Evolutionary conservation across 2,329 filamentous ascomycete species (phyloP).

Genomic region (Talaromyces sp.): DNA sequence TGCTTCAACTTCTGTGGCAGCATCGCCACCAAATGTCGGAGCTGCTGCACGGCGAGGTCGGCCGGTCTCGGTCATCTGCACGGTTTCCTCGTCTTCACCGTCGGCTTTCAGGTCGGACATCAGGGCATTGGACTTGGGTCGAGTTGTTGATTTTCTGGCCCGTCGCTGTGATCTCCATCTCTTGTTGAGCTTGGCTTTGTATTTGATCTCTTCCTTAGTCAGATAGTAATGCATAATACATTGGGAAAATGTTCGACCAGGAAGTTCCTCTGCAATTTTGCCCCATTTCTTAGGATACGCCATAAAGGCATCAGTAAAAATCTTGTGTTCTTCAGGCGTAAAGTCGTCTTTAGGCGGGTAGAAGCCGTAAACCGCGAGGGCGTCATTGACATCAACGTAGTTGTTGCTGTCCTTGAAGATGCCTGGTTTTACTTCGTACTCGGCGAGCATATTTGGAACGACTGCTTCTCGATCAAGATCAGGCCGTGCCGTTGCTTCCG

Average conservation of each 20-base stretch:
- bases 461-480: constrained; percentile 42
- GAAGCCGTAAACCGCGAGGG: constrained; percentile 40
- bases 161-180: constrained; percentile 39
- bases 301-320: constrained; percentile 44
- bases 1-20: constrained; percentile 28
- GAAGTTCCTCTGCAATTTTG: constrained; percentile 43
- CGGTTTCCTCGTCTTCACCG: constrained; percentile 39
- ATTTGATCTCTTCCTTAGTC: constrained; percentile 45
- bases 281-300: constrained; percentile 46
- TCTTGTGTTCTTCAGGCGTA: constrained; percentile 40
- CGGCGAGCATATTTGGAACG: constrained; percentile 44
- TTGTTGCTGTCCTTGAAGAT: constrained; percentile 45
- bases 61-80: constrained; percentile 45
- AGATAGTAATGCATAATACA: constrained; percentile 48
- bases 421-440: constrained; percentile 29
- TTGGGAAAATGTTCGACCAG: constrained; percentile 41
- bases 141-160: constrained; percentile 27
- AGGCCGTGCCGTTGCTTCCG: constrained; percentile 37
- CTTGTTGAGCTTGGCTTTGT: constrained; percentile 45
- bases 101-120: constrained; percentile 42
- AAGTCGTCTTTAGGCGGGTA: constrained; percentile 43
- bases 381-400: constrained; percentile 30
- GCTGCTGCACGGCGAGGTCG: constrained; percentile 45
- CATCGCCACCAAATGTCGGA: constrained; percentile 40
- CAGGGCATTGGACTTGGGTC: constrained; percentile 43